Evolutionary conservation across 2,329 filamentous ascomycete genomes (phyloP).

Genomic region (Aureobasidium zeae): DNA sequence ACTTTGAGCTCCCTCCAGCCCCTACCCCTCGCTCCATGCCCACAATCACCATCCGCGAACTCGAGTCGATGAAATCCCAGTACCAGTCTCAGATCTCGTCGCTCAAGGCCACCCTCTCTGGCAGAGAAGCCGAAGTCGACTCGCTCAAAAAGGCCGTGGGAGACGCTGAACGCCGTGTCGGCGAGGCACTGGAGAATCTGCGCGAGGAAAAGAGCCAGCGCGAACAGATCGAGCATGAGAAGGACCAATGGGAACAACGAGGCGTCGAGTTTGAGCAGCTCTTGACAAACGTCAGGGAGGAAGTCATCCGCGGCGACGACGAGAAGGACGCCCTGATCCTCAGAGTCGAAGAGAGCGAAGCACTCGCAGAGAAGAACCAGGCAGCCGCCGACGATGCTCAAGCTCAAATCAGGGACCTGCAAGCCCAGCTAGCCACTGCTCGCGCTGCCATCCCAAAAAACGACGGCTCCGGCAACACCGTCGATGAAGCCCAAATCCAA

Average conservation of each 20-base stretch:
- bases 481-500: constrained; percentile 37
- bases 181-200: constrained; percentile 72
- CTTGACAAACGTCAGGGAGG: constrained; percentile 68
- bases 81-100: constrained; percentile 90
- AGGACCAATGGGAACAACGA: constrained; percentile 73
- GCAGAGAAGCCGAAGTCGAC: constrained; percentile 83
- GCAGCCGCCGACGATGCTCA: constrained; percentile 64
- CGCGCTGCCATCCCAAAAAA: constrained; percentile 24
- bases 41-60: constrained; percentile 79
- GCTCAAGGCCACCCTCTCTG: constrained; percentile 82
- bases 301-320: constrained; percentile 67
- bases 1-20: constrained; percentile 88
- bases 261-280: constrained; percentile 79
- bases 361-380: constrained; percentile 63
- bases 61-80: constrained; percentile 83
- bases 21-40: constrained; percentile 88
- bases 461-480: constrained; percentile 22
- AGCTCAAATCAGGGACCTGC: constrained; percentile 36
- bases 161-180: constrained; percentile 86
- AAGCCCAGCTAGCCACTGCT: constrained; percentile 65
- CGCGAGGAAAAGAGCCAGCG: constrained; percentile 64
- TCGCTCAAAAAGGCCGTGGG: constrained; percentile 79
- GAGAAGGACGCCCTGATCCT: constrained; percentile 71
- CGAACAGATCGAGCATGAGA: constrained; percentile 65
- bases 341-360: constrained; percentile 68